Evolutionary conservation across 768 basidiomycete species (phyloP).

Genomic region (Xerocomus potaroensis): DNA sequence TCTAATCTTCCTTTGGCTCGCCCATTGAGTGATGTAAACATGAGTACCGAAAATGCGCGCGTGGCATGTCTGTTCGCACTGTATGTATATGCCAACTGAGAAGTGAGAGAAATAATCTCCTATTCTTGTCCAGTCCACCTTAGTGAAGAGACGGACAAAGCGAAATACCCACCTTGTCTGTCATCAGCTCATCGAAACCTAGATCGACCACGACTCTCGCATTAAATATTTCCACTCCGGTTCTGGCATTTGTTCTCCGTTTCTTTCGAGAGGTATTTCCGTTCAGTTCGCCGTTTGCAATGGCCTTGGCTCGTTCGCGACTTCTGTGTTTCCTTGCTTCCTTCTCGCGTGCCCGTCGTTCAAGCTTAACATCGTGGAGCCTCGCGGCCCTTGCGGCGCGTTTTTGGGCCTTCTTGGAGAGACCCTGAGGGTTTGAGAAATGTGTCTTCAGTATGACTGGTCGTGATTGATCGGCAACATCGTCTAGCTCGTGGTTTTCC

Average conservation of each 20-base stretch:
- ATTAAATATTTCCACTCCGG: conserved; percentile 44
- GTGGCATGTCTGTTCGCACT: conserved; percentile 75
- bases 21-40: conserved; percentile 81
- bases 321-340: conserved; percentile 74
- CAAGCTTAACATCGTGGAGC: conserved; percentile 62
- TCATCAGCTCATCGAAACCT: conserved; percentile 92
- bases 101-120: conserved; percentile 88
- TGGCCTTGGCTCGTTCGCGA: conserved; percentile 51
- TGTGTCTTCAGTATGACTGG: conserved; percentile 13
- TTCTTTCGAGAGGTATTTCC: conserved; percentile 12
- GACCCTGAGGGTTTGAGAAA: conserved; percentile 26
- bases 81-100: conserved; percentile 91
- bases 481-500: conserved; percentile 13
- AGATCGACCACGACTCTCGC: conserved; percentile 81
- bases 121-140: conserved; percentile 32
- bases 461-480: conserved; percentile 9
- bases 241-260: conserved; percentile 25
- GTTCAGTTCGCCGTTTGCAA: conserved; percentile 45
- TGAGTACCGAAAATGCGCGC: conserved; percentile 62
- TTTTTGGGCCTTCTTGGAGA: conserved; percentile 79
- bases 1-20: conserved; percentile 64
- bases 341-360: conserved; percentile 74
- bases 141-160: conserved; percentile 7
- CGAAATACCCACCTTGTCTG: conserved; percentile 67
- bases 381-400: conserved; percentile 67